Conservation (phyloP, 2,329 filamentous ascomycete species). For the Xylogone sp. region DNA sequence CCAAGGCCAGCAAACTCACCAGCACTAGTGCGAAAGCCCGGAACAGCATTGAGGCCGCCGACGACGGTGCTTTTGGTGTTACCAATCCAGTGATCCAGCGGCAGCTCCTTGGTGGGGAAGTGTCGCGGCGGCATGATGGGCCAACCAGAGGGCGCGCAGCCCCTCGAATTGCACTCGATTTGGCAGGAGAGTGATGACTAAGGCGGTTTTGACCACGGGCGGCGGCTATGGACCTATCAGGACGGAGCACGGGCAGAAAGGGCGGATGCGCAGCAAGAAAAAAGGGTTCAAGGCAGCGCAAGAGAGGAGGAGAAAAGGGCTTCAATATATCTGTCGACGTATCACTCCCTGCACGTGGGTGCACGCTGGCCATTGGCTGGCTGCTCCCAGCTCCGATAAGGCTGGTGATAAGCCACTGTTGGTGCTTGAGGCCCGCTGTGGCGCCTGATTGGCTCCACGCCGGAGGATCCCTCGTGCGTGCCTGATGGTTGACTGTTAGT, state of each 20-base stretch:
- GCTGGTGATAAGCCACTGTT: neutral
- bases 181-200: neutral
- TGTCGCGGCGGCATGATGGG: neutral
- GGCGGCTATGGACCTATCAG: neutral
- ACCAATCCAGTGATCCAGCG: constrained; percentile 45
- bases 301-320: neutral
- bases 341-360: neutral
- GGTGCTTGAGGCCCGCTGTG: neutral
- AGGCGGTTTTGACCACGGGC: neutral
- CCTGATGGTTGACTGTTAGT: neutral
- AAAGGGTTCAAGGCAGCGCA: too few species aligned
- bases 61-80: constrained; percentile 40
- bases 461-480: neutral
- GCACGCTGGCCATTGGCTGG: neutral
- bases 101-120: constrained; percentile 23
- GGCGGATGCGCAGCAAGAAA: too few species aligned
- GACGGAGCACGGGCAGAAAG: neutral
- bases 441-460: neutral
- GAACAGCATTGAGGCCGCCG: constrained; percentile 52
- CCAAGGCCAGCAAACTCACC: constrained; percentile 41
- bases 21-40: constrained; percentile 55
- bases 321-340: neutral
- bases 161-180: neutral
- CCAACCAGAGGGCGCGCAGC: neutral
- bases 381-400: neutral